phyloP scores from a whole-genome alignment of 192 early-diverging fungal genomes.

The Pilaira anomala region DNA sequence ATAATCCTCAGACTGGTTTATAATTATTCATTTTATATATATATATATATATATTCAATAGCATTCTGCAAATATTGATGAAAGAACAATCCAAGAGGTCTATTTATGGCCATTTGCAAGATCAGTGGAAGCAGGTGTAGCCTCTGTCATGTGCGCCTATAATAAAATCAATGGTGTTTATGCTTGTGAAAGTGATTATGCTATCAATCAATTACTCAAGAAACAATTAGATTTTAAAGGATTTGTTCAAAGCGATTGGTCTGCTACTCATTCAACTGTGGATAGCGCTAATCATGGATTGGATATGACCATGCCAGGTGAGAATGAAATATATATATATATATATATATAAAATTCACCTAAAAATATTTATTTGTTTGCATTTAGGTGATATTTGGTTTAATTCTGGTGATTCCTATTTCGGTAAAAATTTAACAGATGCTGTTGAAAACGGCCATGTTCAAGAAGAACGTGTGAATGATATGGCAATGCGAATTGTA shows the following conservation, averaged over 20 bases:
- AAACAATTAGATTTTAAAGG: slow-evolving; percentile 54
- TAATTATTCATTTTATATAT: not conserved
- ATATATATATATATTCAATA: slow-evolving; percentile 2
- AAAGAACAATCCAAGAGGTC: slow-evolving; percentile 48
- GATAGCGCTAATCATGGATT: slow-evolving; percentile 39
- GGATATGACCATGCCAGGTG: slow-evolving; percentile 41
- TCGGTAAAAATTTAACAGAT: slow-evolving; percentile 21
- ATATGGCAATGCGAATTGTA: slow-evolving; percentile 25
- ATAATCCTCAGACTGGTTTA: not conserved
- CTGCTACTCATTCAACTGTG: slow-evolving; percentile 40
- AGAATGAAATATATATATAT: not conserved
- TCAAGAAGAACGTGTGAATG: slow-evolving; percentile 11
- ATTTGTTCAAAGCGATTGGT: slow-evolving; percentile 62
- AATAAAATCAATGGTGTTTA: slow-evolving; percentile 56
- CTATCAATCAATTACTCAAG: slow-evolving; percentile 49
- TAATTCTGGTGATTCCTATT: slow-evolving; percentile 24
- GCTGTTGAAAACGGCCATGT: slow-evolving; percentile 19
- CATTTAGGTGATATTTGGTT: slow-evolving; percentile 29
- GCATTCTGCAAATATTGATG: slow-evolving; percentile 42
- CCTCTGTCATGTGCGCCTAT: slow-evolving; percentile 63
- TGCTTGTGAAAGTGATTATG: slow-evolving; percentile 52
- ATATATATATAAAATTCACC: slow-evolving; percentile 40
- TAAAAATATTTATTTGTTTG: not conserved
- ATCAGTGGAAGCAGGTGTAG: slow-evolving; percentile 54
- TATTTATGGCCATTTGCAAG: slow-evolving; percentile 57